phyloP scores from a whole-genome alignment of 345 rosid species.

The Carallia pectinifolia region DNA sequence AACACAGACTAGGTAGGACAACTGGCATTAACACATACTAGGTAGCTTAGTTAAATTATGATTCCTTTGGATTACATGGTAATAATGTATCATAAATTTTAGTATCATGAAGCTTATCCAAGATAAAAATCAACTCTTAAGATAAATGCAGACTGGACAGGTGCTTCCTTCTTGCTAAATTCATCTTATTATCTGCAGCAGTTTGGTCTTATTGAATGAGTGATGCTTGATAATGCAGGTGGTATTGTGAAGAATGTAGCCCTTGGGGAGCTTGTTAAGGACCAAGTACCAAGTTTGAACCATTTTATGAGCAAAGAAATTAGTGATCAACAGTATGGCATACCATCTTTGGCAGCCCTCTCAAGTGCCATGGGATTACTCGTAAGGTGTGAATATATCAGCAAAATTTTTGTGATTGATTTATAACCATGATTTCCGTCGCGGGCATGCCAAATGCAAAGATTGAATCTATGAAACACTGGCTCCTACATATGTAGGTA shows the following conservation, averaged over 20 bases:
- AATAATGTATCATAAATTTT: too few relatives aligned
- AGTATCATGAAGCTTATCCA: too few relatives aligned
- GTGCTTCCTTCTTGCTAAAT: background rate
- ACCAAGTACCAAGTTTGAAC: conserved; percentile 62
- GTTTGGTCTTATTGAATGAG: background rate
- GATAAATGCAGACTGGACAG: background rate
- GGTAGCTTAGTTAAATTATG: too few relatives aligned
- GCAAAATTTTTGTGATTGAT: background rate
- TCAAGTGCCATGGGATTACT: conserved; percentile 65
- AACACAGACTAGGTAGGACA: background rate
- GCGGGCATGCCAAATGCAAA: background rate
- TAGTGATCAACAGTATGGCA: conserved; percentile 33
- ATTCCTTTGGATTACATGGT: too few relatives aligned
- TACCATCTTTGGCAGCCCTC: conserved; percentile 76
- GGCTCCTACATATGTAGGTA: conserved; percentile 33
- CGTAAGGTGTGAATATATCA: conserved; percentile 42
- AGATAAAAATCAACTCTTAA: too few relatives aligned
- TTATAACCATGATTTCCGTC: background rate
- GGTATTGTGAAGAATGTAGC: conserved; percentile 40
- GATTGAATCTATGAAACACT: background rate
- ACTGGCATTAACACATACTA: background rate
- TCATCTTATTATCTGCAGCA: background rate
- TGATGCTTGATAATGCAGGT: conserved; percentile 36
- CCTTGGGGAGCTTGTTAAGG: conserved; percentile 63
- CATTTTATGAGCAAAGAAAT: conserved; percentile 50